Evolutionary conservation across 2,329 filamentous ascomycete species (phyloP).

Genomic region (Trematosphaeria pertusa): DNA sequence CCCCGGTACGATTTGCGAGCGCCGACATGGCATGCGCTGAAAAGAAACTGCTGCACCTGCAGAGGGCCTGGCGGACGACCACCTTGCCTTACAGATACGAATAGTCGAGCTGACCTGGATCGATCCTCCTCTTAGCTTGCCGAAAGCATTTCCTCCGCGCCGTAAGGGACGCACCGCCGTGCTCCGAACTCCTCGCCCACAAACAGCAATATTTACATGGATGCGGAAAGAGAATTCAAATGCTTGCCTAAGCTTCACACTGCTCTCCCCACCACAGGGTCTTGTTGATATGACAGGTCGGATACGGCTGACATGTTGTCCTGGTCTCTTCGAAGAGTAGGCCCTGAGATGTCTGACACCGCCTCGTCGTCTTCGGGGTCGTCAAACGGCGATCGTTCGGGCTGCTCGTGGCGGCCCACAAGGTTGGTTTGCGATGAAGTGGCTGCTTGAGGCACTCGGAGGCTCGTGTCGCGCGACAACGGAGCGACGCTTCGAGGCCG

Average conservation of each 20-base stretch:
- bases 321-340: constrained; percentile 18
- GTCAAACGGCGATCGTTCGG: constrained; percentile 41
- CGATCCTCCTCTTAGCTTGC: too few relatives aligned
- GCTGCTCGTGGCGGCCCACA: constrained; percentile 12
- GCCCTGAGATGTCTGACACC: constrained; percentile 36
- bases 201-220: background rate
- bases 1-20: constrained; percentile 8
- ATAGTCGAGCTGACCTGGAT: too few relatives aligned
- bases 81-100: too few relatives aligned
- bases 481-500: constrained; percentile 41
- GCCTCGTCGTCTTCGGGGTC: constrained; percentile 39
- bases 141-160: background rate
- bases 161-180: background rate
- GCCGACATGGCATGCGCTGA: constrained; percentile 7
- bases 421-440: constrained; percentile 31
- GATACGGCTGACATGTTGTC: constrained; percentile 40
- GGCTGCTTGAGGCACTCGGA: constrained; percentile 25
- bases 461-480: constrained; percentile 42
- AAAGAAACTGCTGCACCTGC: too few relatives aligned
- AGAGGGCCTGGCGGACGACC: too few relatives aligned
- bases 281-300: constrained; percentile 41
- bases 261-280: constrained; percentile 28
- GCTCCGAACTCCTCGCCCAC: constrained; percentile 5
- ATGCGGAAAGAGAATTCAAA: constrained; percentile 22
- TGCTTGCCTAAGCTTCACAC: too few relatives aligned